A percentile compares a stretch with the other conserved stretches of the same genome.
phyloP scores from a whole-genome alignment of 331 rosid species.

The Quercus phellos region DNA sequence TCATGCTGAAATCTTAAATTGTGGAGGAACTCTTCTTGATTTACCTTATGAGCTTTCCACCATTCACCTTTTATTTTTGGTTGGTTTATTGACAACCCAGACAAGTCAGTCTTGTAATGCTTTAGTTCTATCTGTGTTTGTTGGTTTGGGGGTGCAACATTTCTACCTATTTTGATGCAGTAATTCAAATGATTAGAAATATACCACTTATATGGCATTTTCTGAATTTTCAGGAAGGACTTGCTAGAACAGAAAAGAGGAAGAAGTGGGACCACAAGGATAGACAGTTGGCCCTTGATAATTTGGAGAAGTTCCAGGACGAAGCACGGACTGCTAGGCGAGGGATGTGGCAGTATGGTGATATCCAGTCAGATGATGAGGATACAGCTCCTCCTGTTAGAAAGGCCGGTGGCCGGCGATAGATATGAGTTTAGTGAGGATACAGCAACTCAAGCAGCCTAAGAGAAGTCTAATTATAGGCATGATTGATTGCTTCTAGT shows the following conservation, averaged over 20 bases:
- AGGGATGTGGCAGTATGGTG: conserved; percentile 95
- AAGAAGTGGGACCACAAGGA: conserved; percentile 75
- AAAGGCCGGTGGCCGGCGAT: conserved; percentile 67
- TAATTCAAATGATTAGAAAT: not conserved
- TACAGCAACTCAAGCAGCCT: conserved; percentile 26
- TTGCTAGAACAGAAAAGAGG: conserved; percentile 73
- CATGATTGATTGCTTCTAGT: conserved; percentile 29
- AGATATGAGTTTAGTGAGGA: conserved; percentile 22
- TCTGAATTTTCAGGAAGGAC: conserved; percentile 72
- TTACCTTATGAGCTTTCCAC: not conserved
- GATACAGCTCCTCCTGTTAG: conserved; percentile 60
- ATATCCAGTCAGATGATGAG: conserved; percentile 82
- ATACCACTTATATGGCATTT: not conserved
- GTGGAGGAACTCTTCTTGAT: not conserved
- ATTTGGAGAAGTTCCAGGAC: conserved; percentile 71
- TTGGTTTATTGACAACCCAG: not conserved
- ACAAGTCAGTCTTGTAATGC: not conserved
- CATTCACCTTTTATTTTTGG: not conserved
- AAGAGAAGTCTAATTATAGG: conserved; percentile 40
- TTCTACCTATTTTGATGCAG: not conserved
- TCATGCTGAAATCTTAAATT: not conserved
- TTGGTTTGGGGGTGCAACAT: not conserved
- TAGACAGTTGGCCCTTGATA: conserved; percentile 60
- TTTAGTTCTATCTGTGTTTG: not conserved
- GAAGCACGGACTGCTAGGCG: conserved; percentile 66